Evolutionary conservation across 192 early-diverging fungal species (phyloP), one percentile per base, ranked within the genome.

Genomic region (Coemansia nantahalensis): DNA sequence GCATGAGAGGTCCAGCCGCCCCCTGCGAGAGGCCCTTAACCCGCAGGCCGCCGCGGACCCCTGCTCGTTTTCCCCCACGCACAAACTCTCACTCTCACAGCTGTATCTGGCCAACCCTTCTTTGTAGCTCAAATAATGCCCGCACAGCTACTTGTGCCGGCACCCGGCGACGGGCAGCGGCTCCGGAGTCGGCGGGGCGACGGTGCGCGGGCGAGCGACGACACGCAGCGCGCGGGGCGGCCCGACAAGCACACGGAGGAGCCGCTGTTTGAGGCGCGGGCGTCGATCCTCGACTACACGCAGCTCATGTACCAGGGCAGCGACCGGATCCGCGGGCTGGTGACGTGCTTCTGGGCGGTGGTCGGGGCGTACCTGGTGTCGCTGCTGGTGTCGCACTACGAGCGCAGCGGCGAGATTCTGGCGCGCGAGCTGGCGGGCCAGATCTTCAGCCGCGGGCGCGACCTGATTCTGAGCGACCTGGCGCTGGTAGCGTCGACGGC

Each of bases 401-500:
- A 76, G 45, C n/a, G 30, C 14, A 68, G 35, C 19, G 72, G 72
- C 32, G 65, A 65, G 45, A 18, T 68, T 22, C 42, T 76, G 61
- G 58, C 72, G 16, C 10, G 51, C 18, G 37, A 42, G 11, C 44
- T 76, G 39, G 72, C 55, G 7, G 38, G 45, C 24, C 38, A 64
- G 44, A 59, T 76, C 12, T 63, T 68, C 36, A 76, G 65, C 43
- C 48, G 89, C 41, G 86, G 67, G 3, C 50, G 77, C 28, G 82
- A 79, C 5, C 76, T 98, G 3, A 52, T 90, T 1, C 46, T 88
- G 23, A 82, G 84, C 36, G 95, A 98, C 58, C 19, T 84, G 10
- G 65, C 65, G 15, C 67, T 98, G 62, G 80, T 95, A 10, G 34
- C 67, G 23, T 79, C 80, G 19, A 87, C 86, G 2, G 79, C 83